Evolutionary conservation across 768 basidiomycete species (phyloP).

Genomic region (Strobilomyces echinocephalus): DNA sequence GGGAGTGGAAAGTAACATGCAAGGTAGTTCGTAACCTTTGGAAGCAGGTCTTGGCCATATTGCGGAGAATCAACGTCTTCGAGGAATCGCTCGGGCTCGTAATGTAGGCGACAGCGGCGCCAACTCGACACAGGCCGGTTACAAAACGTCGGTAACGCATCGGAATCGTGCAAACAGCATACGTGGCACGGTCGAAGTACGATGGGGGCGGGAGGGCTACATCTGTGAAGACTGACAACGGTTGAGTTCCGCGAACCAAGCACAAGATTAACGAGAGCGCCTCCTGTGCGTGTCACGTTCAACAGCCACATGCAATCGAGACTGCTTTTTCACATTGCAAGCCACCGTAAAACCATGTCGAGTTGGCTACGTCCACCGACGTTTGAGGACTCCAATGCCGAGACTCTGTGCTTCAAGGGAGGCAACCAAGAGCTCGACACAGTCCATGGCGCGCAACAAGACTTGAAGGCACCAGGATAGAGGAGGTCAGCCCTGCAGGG

Average conservation of each 20-base stretch:
- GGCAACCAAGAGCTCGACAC: slow-evolving; percentile 23
- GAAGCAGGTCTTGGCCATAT: slow-evolving; percentile 33
- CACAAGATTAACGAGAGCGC: slow-evolving; percentile 12
- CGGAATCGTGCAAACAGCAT: slow-evolving; percentile 37
- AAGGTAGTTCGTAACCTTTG: slow-evolving; percentile 11
- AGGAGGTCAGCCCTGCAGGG: slow-evolving; percentile 15
- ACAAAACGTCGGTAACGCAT: slow-evolving; percentile 16
- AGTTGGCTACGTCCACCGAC: slow-evolving; percentile 49
- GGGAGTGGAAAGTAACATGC: slow-evolving; percentile 23
- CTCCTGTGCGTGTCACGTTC: slow-evolving; percentile 36
- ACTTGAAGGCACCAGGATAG: slow-evolving; percentile 53
- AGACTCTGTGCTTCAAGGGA: slow-evolving; percentile 14
- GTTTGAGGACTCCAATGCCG: slow-evolving; percentile 44
- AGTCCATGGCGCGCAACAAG: slow-evolving; percentile 52
- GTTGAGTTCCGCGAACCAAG: slow-evolving; percentile 12
- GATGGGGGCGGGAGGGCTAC: slow-evolving; percentile 20
- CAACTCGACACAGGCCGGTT: slow-evolving; percentile 17
- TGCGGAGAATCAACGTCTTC: not conserved
- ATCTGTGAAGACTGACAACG: slow-evolving; percentile 18
- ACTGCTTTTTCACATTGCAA: slow-evolving; percentile 23
- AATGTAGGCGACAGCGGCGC: not conserved
- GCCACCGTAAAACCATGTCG: slow-evolving; percentile 46
- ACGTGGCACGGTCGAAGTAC: slow-evolving; percentile 23
- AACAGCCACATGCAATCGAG: slow-evolving; percentile 17
- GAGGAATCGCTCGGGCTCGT: not conserved